phyloP scores from a whole-genome alignment of 768 basidiomycete genomes.

The Phallus indusiatus region DNA sequence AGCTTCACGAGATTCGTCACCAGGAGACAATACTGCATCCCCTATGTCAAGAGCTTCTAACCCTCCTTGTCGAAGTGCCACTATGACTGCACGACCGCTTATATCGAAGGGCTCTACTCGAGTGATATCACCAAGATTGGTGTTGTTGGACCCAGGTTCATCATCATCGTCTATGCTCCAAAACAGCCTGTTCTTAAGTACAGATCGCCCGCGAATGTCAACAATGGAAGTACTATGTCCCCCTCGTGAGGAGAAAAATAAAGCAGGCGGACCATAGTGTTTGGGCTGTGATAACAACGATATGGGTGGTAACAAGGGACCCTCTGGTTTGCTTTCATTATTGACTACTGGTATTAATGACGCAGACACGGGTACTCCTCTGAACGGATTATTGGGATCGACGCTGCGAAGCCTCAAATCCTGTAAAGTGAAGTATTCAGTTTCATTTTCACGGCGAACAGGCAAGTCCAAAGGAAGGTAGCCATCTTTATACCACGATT shows the following conservation, averaged over 20 bases:
- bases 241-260: constrained; percentile 84
- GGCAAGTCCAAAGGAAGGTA: constrained; percentile 76
- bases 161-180: constrained; percentile 67
- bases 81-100: constrained; percentile 62
- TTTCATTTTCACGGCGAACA: constrained; percentile 66
- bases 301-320: constrained; percentile 56
- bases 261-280: constrained; percentile 78
- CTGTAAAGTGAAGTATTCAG: constrained; percentile 55
- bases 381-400: constrained; percentile 76
- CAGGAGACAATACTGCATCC: constrained; percentile 72
- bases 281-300: constrained; percentile 70
- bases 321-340: constrained; percentile 19
- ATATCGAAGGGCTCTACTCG: constrained; percentile 78
- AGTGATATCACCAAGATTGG: constrained; percentile 73
- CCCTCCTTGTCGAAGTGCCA: constrained; percentile 82
- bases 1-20: constrained; percentile 63
- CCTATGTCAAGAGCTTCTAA: constrained; percentile 72
- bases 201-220: constrained; percentile 76
- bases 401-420: constrained; percentile 71
- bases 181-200: constrained; percentile 68
- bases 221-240: constrained; percentile 85
- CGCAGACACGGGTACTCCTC: constrained; percentile 35
- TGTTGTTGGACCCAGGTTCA: constrained; percentile 20
- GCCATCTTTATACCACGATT: constrained; percentile 82
- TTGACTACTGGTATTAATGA: constrained; percentile 17